A percentile compares a stretch with the other conserved stretches of the same genome.
phyloP scores from a whole-genome alignment of 129 eudicot species.

The Escallonia rubra region DNA sequence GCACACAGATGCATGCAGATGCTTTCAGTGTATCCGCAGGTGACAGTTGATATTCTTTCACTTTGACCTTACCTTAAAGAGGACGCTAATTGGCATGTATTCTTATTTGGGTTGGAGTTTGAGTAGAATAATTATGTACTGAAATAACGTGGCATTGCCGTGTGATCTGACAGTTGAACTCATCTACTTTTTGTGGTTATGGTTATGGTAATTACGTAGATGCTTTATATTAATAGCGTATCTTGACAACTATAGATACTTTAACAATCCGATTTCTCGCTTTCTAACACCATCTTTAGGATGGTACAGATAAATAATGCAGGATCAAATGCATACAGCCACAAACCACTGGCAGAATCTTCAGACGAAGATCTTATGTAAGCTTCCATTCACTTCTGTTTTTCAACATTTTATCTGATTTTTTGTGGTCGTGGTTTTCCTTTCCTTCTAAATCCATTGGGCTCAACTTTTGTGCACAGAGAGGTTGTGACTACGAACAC shows the following conservation, averaged over 20 bases:
- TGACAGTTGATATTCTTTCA: no score
- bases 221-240: no score
- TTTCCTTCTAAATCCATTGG: not conserved
- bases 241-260: not conserved
- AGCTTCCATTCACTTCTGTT: constrained; percentile 11
- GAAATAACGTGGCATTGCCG: no score
- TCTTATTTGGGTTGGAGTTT: no score
- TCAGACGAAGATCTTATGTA: constrained; percentile 95
- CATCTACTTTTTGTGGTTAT: no score
- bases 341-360: constrained; percentile 89
- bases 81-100: no score
- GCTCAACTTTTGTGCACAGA: constrained; percentile 31
- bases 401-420: constrained; percentile 1
- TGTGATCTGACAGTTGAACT: no score
- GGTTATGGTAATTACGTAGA: no score
- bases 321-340: constrained; percentile 97
- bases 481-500: constrained; percentile 98
- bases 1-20: no score
- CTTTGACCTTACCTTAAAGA: no score
- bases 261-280: constrained; percentile 3
- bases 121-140: no score
- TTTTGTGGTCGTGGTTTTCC: not conserved
- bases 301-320: constrained; percentile 94
- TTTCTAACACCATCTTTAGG: constrained; percentile 28
- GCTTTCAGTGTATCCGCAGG: no score